phyloP scores from a whole-genome alignment of 148 eudicot species.

The Rhododendron ferrugineum region DNA sequence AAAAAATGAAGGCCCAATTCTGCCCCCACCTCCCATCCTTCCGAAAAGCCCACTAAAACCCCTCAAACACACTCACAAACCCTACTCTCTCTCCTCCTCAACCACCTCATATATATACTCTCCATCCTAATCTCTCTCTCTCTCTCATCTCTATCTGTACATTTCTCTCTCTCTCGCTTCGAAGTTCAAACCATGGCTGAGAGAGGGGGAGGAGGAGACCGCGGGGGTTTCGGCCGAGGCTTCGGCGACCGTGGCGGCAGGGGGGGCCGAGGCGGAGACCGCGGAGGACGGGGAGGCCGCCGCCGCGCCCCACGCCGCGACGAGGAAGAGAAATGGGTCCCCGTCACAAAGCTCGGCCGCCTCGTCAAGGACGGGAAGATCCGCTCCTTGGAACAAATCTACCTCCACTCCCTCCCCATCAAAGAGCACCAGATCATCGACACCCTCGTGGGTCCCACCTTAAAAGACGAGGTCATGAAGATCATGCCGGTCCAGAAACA shows the following conservation, averaged over 20 bases:
- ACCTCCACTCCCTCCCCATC: slow-evolving; percentile 60
- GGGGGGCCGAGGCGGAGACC: slow-evolving; percentile 42
- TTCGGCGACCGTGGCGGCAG: slow-evolving; percentile 33
- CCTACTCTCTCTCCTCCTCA: not conserved
- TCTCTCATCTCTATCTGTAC: not conserved
- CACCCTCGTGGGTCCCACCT: slow-evolving; percentile 30
- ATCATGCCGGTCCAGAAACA: slow-evolving; percentile 87
- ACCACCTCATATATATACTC: not conserved
- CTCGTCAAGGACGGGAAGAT: slow-evolving; percentile 51
- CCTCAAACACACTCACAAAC: not conserved
- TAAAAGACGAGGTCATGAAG: slow-evolving; percentile 81
- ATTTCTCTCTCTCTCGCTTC: not conserved
- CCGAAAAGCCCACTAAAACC: not conserved
- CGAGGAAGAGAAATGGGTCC: slow-evolving; percentile 68
- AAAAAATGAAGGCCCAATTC: not conserved
- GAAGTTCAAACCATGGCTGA: not conserved
- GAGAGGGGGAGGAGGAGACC: slow-evolving; percentile 28
- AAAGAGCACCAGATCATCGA: slow-evolving; percentile 48
- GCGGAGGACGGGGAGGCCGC: slow-evolving; percentile 56
- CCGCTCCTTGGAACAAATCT: slow-evolving; percentile 49
- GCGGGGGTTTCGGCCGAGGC: slow-evolving; percentile 42
- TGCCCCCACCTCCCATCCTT: not conserved
- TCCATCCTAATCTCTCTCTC: not conserved
- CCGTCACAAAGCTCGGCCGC: slow-evolving; percentile 70
- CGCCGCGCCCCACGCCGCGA: slow-evolving; percentile 55